A percentile compares a stretch with the other conserved stretches of the same genome.
Evolutionary conservation across 2,329 filamentous ascomycete genomes (phyloP).

Genomic region (Epichloe coenophiala): DNA sequence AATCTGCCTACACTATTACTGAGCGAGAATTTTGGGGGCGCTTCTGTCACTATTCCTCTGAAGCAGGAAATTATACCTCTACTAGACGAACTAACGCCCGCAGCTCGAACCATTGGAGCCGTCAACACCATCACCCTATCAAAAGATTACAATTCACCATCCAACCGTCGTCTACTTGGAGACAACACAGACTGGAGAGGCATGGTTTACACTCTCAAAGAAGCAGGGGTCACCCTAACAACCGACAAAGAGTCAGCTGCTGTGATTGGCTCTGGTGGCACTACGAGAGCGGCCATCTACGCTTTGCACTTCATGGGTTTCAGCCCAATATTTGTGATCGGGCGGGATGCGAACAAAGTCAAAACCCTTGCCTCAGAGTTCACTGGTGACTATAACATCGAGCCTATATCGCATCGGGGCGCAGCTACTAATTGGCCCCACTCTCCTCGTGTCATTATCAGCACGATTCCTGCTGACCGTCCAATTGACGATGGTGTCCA

Average conservation of each 20-base stretch:
- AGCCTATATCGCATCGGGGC: slow-evolving; percentile 39
- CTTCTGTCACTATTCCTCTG: slow-evolving; percentile 88
- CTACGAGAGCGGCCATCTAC: slow-evolving; percentile 81
- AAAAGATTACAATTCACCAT: slow-evolving; percentile 15
- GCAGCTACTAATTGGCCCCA: slow-evolving; percentile 39
- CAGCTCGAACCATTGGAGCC: slow-evolving; percentile 74
- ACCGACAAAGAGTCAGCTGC: slow-evolving; percentile 41
- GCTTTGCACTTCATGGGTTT: slow-evolving; percentile 75
- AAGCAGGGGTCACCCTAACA: slow-evolving; percentile 40
- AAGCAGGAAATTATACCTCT: slow-evolving; percentile 78
- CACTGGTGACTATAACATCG: slow-evolving; percentile 57
- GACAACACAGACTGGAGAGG: slow-evolving; percentile 95
- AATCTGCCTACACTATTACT: slow-evolving; percentile 54
- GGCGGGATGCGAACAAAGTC: slow-evolving; percentile 59
- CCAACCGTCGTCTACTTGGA: slow-evolving; percentile 50
- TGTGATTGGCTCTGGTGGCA: slow-evolving; percentile 84
- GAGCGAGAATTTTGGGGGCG: slow-evolving; percentile 75
- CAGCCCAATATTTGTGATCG: slow-evolving; percentile 74
- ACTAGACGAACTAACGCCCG: slow-evolving; percentile 65
- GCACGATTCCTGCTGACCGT: slow-evolving; percentile 79
- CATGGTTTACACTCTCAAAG: slow-evolving; percentile 68
- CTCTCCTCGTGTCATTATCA: slow-evolving; percentile 53
- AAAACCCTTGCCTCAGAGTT: slow-evolving; percentile 57
- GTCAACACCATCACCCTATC: slow-evolving; percentile 82
- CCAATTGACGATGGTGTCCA: slow-evolving; percentile 63